These are phyloP conservation scores for Chrysopogon serrulatus DNA, from an alignment of 176 grass and related monocot species.

Conservation along the genomic window DNA sequence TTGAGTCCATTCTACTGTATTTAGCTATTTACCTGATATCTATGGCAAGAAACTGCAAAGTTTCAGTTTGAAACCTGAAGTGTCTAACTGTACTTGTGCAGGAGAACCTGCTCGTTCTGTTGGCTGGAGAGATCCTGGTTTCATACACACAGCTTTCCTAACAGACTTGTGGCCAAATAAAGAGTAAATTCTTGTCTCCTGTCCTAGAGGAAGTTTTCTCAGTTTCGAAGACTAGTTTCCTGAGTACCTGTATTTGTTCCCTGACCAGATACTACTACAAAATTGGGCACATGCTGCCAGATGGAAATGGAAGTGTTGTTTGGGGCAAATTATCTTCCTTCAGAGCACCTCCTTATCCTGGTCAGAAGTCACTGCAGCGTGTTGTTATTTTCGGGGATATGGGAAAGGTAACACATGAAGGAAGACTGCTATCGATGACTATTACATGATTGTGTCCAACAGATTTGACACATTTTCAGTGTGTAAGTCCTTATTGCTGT, in stretches of 20 bases:
- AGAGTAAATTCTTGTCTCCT: conserved; percentile 38
- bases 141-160: conserved; percentile 83
- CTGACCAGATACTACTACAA: conserved; percentile 69
- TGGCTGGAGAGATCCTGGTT: conserved; percentile 96
- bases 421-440: background rate
- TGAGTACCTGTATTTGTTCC: background rate
- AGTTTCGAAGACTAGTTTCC: background rate
- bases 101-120: conserved; percentile 79
- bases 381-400: conserved; percentile 91
- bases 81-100: background rate
- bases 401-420: conserved; percentile 64
- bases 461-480: background rate
- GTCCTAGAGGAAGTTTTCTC: background rate
- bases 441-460: background rate
- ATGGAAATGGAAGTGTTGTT: conserved; percentile 47
- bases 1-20: background rate
- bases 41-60: background rate
- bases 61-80: background rate
- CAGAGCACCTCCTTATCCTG: conserved; percentile 70
- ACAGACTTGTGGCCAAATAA: conserved; percentile 71
- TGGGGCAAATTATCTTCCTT: conserved; percentile 80
- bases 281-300: conserved; percentile 44
- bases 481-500: background rate
- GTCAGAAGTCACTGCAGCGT: conserved; percentile 72
- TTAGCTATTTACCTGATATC: background rate